A percentile compares a stretch with the other conserved stretches of the same genome.
These are phyloP conservation scores for Corylus heterophylla DNA, from an alignment of 306 rosid genomes.

Conservation along the genomic window DNA sequence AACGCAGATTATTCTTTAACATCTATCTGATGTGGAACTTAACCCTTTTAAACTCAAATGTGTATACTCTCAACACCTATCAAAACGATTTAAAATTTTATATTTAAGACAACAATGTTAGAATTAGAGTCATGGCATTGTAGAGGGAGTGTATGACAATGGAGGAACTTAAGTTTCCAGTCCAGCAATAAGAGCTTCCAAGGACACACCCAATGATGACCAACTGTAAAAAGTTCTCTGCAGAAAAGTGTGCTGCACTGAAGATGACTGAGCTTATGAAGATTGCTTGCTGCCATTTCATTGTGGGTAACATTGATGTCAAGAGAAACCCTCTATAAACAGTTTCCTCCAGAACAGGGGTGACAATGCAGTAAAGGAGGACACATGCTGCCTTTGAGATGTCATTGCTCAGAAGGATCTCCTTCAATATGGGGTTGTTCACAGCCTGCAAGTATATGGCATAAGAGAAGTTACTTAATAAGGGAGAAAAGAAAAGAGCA, in stretches of 20 bases:
- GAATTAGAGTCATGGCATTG: constrained; percentile 61
- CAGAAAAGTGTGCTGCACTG: constrained; percentile 78
- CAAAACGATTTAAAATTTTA: not conserved
- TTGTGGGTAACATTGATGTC: constrained; percentile 56
- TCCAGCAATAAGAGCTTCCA: constrained; percentile 79
- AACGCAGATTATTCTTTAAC: too few species aligned
- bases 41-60: too few species aligned
- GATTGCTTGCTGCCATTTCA: constrained; percentile 76
- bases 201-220: constrained; percentile 74
- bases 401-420: constrained; percentile 51
- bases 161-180: constrained; percentile 63
- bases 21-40: too few species aligned
- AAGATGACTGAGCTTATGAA: constrained; percentile 62
- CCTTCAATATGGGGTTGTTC: constrained; percentile 61
- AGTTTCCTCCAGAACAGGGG: constrained; percentile 77
- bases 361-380: constrained; percentile 55
- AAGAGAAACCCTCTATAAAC: constrained; percentile 80
- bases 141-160: constrained; percentile 71
- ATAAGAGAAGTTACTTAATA: constrained; percentile 1
- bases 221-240: constrained; percentile 60
- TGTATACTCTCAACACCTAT: not conserved
- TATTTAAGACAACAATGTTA: constrained; percentile 45
- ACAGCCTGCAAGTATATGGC: constrained; percentile 48
- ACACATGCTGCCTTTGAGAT: constrained; percentile 58
- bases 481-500: not conserved